Percentiles rank a stretch among this genome's conserved stretches.
Conservation (phyloP, 2,329 filamentous ascomycete species). For the Colletotrichum orbiculare region DNA sequence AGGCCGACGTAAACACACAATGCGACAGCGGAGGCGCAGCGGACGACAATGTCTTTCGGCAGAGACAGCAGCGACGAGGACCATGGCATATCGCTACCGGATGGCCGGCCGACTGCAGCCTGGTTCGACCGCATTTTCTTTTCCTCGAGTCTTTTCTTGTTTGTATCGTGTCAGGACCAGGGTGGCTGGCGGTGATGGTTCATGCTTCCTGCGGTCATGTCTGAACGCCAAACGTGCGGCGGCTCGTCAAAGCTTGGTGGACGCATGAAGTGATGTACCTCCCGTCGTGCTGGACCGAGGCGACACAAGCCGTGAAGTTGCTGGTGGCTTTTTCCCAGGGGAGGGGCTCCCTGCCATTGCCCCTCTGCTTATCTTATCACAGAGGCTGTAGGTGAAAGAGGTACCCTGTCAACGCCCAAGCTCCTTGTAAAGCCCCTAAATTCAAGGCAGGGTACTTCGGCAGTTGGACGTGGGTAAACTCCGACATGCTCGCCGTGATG, state of each 20-base stretch:
- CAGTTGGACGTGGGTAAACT: too few relatives aligned
- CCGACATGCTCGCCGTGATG: background rate
- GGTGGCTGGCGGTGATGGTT: background rate
- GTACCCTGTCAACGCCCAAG: background rate
- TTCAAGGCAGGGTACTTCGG: too few relatives aligned
- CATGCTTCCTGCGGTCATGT: conserved; percentile 27
- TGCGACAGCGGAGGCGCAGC: conserved; percentile 6
- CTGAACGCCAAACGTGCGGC: conserved; percentile 26
- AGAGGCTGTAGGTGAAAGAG: background rate
- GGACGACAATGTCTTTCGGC: background rate
- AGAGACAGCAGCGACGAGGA: background rate
- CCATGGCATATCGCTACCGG: background rate
- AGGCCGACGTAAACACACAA: conserved; percentile 26
- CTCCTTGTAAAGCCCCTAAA: background rate
- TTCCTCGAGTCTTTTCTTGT: background rate
- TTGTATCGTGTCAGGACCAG: background rate
- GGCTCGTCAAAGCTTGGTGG: too few relatives aligned
- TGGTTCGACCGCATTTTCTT: background rate
- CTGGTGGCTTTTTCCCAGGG: too few relatives aligned
- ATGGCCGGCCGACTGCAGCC: background rate
- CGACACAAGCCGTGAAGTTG: too few relatives aligned
- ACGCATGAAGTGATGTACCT: too few relatives aligned
- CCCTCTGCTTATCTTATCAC: conserved; percentile 20
- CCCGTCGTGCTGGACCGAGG: too few relatives aligned
- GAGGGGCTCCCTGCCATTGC: background rate